Conservation (phyloP, 2,329 filamentous ascomycete species). For the Cladophialophora bantiana region DNA sequence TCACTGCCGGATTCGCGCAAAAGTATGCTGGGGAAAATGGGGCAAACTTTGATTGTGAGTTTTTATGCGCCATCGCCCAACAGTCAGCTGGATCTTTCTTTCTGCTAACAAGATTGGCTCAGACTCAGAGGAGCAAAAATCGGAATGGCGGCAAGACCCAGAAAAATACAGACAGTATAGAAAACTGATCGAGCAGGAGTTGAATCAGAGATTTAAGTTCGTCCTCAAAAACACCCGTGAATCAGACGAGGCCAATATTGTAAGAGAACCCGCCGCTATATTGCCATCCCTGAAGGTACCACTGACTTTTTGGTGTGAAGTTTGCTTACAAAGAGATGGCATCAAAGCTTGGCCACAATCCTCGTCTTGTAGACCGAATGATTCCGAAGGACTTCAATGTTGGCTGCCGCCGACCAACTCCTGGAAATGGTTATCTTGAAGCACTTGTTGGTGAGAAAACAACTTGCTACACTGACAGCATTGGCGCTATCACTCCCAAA, state of each 20-base stretch:
- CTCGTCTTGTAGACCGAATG: no score
- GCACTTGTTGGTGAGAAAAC: slow-evolving; percentile 16
- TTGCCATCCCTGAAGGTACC: neutral
- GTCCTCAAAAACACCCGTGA: slow-evolving; percentile 10
- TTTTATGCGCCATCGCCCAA: neutral
- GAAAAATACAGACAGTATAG: slow-evolving; percentile 44
- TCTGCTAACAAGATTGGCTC: neutral
- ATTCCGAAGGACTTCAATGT: no score
- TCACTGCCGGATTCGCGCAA: neutral
- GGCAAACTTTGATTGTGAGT: slow-evolving; percentile 1
- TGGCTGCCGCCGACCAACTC: slow-evolving; percentile 37
- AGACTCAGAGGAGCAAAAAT: slow-evolving; percentile 43
- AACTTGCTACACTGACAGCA: slow-evolving; percentile 7
- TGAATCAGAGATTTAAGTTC: slow-evolving; percentile 19
- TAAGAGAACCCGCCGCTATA: neutral
- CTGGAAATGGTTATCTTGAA: slow-evolving; percentile 32
- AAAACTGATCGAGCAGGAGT: slow-evolving; percentile 42
- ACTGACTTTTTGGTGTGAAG: slow-evolving; percentile 9
- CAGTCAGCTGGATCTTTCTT: neutral
- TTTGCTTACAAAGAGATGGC: slow-evolving; percentile 7
- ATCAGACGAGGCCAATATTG: neutral
- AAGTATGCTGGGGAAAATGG: neutral
- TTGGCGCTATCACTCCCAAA: no score
- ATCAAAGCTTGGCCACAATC: slow-evolving; percentile 26
- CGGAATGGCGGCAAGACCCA: slow-evolving; percentile 40